Percentiles rank a stretch among this genome's conserved stretches.
These are phyloP conservation scores for Mesembryanthemum crystallinum DNA, from an alignment of 148 eudicot genomes.

Conservation along the genomic window DNA sequence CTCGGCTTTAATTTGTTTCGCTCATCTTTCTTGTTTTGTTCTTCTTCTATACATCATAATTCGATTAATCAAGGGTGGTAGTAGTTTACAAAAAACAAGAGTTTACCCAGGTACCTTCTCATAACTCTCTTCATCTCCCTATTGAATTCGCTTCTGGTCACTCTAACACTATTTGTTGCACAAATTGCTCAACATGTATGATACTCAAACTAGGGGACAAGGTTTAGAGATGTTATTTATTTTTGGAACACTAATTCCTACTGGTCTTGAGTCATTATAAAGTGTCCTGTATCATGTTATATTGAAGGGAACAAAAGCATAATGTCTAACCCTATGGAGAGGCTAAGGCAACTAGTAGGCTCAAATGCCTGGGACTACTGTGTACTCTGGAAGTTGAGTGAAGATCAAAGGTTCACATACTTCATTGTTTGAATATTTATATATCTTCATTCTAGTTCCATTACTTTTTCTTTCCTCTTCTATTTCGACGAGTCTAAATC, in stretches of 20 bases:
- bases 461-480: not conserved
- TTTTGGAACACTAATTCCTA: no score
- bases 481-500: not conserved
- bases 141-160: not conserved
- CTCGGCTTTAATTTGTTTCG: slow-evolving; percentile 16
- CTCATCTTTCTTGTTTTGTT: slow-evolving; percentile 21
- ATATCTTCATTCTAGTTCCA: not conserved
- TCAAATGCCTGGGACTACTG: slow-evolving; percentile 77
- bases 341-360: slow-evolving; percentile 61
- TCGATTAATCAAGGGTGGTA: slow-evolving; percentile 21
- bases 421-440: not conserved
- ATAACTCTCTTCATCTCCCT: not conserved
- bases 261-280: no score
- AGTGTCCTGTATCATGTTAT: not conserved
- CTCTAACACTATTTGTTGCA: not conserved
- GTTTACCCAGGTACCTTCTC: slow-evolving; percentile 11
- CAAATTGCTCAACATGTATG: no score
- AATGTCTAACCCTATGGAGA: slow-evolving; percentile 48
- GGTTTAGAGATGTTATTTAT: no score
- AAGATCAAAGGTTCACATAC: slow-evolving; percentile 68
- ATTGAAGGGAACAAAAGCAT: slow-evolving; percentile 37
- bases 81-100: not conserved
- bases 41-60: slow-evolving; percentile 18
- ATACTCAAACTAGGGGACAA: not conserved
- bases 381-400: slow-evolving; percentile 76